phyloP scores from a whole-genome alignment of 2,329 filamentous ascomycete genomes.

The Pseudopithomyces maydicus region DNA sequence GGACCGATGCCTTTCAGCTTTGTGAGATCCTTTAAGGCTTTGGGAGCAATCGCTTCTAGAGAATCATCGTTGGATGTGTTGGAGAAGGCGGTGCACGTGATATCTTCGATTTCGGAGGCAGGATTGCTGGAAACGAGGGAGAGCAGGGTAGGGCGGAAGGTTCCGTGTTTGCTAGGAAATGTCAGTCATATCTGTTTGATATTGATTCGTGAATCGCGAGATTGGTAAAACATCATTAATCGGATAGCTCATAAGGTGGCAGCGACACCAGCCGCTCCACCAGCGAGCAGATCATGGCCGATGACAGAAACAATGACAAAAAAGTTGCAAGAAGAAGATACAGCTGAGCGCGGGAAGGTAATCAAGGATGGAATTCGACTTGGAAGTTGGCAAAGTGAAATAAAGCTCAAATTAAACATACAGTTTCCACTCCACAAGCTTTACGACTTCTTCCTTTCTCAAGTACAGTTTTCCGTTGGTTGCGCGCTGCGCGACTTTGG shows the following conservation, averaged over 20 bases:
- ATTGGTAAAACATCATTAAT: background rate
- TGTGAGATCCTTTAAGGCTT: slow-evolving; percentile 60
- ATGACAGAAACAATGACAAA: no score
- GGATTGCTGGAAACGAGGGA: slow-evolving; percentile 64
- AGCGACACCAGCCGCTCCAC: no score
- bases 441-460: slow-evolving; percentile 35
- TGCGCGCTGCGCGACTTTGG: slow-evolving; percentile 19
- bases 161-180: slow-evolving; percentile 53
- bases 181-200: background rate
- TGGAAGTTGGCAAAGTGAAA: no score
- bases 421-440: slow-evolving; percentile 49
- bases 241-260: background rate
- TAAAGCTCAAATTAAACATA: no score
- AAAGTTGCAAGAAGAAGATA: no score
- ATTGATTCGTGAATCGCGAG: no score
- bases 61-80: background rate
- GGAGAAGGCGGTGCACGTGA: slow-evolving; percentile 59
- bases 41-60: background rate
- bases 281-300: no score
- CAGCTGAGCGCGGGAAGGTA: no score
- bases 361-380: no score
- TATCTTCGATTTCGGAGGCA: slow-evolving; percentile 50
- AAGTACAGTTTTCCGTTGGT: slow-evolving; percentile 19
- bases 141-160: slow-evolving; percentile 54
- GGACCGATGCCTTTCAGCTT: slow-evolving; percentile 77